Evolutionary conservation across 2,329 filamentous ascomycete species (phyloP).

Genomic region (Beauveria australis): DNA sequence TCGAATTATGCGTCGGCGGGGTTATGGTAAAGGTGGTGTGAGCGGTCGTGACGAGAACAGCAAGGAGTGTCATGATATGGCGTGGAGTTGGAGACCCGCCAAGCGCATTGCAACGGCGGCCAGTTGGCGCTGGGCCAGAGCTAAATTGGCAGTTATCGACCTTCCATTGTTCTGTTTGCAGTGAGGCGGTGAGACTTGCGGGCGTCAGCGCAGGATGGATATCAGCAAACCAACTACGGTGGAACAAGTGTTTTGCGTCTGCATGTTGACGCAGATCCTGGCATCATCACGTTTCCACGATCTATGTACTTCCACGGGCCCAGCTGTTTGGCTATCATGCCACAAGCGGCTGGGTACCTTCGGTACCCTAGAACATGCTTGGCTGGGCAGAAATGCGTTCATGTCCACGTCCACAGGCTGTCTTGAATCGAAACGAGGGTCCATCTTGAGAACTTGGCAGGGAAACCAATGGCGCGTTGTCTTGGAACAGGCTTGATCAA

Average conservation of each 20-base stretch:
- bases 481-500: background rate
- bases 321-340: too few species aligned
- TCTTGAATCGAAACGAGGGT: background rate
- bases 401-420: background rate
- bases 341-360: too few species aligned
- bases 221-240: background rate
- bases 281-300: background rate
- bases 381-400: background rate
- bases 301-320: background rate
- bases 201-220: background rate
- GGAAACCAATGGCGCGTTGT: too few species aligned
- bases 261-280: background rate
- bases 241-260: background rate
- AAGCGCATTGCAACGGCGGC: background rate
- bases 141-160: background rate
- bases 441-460: too few species aligned
- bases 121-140: background rate
- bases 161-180: background rate
- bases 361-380: background rate
- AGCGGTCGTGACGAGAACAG: background rate
- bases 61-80: conserved; percentile 4
- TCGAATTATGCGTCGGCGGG: background rate
- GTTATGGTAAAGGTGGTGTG: background rate
- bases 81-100: conserved; percentile 5
- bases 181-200: conserved; percentile 1